Percentiles rank a stretch among this genome's conserved stretches.
Conservation (phyloP, 306 rosid species). For the Cicer judaicum region DNA sequence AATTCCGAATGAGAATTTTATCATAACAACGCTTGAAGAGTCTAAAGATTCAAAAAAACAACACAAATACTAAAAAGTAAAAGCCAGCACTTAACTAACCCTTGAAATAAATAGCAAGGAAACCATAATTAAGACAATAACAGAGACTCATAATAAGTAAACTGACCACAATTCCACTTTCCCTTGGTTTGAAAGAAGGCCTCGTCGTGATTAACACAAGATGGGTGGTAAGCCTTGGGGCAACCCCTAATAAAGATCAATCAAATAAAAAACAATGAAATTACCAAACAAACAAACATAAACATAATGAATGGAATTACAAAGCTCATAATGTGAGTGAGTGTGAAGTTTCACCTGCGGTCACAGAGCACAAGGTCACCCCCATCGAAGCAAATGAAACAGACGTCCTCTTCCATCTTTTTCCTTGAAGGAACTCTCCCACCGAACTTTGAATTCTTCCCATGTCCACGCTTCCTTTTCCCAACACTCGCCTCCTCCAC, state of each 20-base stretch:
- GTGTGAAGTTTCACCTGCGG: conserved; percentile 61
- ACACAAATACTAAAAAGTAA: not conserved
- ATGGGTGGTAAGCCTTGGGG: conserved; percentile 97
- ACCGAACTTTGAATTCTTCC: conserved; percentile 60
- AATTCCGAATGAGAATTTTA: not conserved
- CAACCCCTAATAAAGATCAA: conserved; percentile 76
- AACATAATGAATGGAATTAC: conserved; percentile 3
- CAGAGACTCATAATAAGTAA: conserved; percentile 31
- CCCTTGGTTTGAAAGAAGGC: conserved; percentile 97
- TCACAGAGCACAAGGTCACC: conserved; percentile 98
- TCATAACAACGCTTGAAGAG: conserved; percentile 11
- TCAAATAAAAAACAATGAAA: conserved; percentile 17
- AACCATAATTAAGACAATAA: not conserved
- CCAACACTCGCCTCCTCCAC: conserved; percentile 52
- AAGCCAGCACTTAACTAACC: not conserved
- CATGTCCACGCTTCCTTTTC: conserved; percentile 79
- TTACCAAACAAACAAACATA: not conserved
- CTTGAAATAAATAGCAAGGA: not conserved
- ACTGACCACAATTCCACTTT: conserved; percentile 94
- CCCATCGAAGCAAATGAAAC: conserved; percentile 99
- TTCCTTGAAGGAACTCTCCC: conserved; percentile 63
- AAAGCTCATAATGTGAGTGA: conserved; percentile 29
- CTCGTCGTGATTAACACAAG: conserved; percentile 88
- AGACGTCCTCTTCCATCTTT: conserved; percentile 93
- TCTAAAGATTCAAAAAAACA: conserved; percentile 16